These are phyloP conservation scores for Mycotypha africana DNA, from an alignment of 371 early-diverging fungal species.

Conservation along the genomic window DNA sequence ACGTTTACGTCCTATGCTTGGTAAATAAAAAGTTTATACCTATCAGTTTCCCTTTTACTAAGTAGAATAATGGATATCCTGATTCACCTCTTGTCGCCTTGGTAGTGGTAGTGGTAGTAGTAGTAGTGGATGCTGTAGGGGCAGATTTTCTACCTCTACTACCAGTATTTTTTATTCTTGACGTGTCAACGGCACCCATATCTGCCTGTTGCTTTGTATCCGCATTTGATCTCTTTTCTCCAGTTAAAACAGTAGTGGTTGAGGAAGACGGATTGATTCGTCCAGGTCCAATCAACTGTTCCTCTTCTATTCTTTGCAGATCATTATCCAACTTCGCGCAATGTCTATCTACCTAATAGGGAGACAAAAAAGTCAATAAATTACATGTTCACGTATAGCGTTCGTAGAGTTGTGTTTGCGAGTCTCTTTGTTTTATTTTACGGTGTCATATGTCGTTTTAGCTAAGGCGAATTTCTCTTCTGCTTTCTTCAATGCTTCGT, in stretches of 20 bases:
- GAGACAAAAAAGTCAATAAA: not conserved
- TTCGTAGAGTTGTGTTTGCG: no score
- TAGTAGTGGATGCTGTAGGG: no score
- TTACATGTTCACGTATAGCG: no score
- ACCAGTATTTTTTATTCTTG: no score
- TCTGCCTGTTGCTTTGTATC: no score
- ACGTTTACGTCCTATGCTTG: conserved; percentile 12
- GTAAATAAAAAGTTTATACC: no score
- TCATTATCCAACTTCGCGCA: conserved; percentile 89
- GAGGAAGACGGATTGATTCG: conserved; percentile 8
- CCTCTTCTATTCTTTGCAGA: conserved; percentile 84
- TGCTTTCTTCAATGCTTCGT: conserved; percentile 77
- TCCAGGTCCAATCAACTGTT: conserved; percentile 68
- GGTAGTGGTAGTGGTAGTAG: not conserved
- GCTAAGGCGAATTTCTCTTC: conserved; percentile 93
- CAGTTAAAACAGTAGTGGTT: no score
- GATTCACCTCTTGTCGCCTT: not conserved
- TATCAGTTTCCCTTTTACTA: no score
- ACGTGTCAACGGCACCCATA: no score
- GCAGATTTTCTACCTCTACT: no score
- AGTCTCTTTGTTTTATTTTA: conserved; percentile 19
- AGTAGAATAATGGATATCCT: no score
- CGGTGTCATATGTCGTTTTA: conserved; percentile 89
- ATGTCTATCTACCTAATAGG: conserved; percentile 77
- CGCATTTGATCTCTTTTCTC: no score